These are phyloP conservation scores for Ophiostoma populinum DNA, from an alignment of 2,329 filamentous ascomycete genomes.

Conservation along the genomic window DNA sequence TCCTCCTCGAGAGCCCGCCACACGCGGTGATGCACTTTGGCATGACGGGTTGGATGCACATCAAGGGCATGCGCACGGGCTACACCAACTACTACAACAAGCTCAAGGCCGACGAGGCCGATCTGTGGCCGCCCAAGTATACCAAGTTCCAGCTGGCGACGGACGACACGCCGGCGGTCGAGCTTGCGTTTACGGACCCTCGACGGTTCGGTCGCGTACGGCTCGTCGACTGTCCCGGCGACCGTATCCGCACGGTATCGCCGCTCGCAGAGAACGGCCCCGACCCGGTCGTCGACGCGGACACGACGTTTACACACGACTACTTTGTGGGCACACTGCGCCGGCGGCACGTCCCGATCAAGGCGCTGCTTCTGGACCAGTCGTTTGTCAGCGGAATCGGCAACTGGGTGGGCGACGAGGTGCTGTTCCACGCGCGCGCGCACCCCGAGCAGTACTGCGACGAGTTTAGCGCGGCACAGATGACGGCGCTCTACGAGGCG, in stretches of 20 bases:
- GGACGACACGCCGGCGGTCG: constrained; percentile 29
- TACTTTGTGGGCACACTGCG: constrained; percentile 58
- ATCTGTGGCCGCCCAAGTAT: constrained; percentile 71
- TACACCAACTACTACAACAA: constrained; percentile 74
- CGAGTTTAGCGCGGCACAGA: constrained; percentile 54
- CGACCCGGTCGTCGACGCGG: constrained; percentile 72
- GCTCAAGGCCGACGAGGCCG: constrained; percentile 38
- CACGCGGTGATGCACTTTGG: constrained; percentile 85
- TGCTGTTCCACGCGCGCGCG: constrained; percentile 72
- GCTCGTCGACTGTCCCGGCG: constrained; percentile 62
- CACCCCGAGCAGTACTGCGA: constrained; percentile 91
- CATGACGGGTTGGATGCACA: constrained; percentile 74
- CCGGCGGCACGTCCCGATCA: constrained; percentile 70
- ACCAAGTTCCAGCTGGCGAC: constrained; percentile 73
- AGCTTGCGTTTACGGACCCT: constrained; percentile 70
- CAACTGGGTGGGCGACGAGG: constrained; percentile 94
- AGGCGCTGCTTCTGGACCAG: constrained; percentile 78
- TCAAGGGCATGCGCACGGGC: constrained; percentile 58
- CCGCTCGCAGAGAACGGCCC: constrained; percentile 86
- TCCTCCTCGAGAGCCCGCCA: constrained; percentile 54
- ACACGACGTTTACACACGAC: constrained; percentile 52
- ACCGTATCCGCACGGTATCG: constrained; percentile 55
- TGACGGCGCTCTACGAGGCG: constrained; percentile 51
- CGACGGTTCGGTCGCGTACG: constrained; percentile 65
- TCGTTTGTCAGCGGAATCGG: constrained; percentile 79